These are phyloP conservation scores for Camelina sativa DNA, from an alignment of 345 rosid genomes.

Conservation along the genomic window DNA sequence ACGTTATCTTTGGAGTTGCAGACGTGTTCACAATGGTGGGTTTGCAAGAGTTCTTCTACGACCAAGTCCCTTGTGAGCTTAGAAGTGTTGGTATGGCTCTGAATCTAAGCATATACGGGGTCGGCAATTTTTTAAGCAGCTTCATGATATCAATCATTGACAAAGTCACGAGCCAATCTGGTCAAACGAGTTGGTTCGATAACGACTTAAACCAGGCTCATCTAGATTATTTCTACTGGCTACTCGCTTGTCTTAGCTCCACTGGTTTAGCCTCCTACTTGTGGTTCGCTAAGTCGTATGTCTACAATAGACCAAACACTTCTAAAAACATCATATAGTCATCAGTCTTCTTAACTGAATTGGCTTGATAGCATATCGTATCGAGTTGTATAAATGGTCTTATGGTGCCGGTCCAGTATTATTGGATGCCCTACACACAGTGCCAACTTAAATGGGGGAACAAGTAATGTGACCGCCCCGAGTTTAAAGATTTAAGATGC, in stretches of 20 bases:
- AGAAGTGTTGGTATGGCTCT: conserved; percentile 63
- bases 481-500: no score
- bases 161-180: conserved; percentile 34
- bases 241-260: conserved; percentile 45
- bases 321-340: no score
- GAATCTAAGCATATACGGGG: conserved; percentile 56
- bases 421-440: no score
- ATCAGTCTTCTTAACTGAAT: no score
- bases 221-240: conserved; percentile 14
- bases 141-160: conserved; percentile 43
- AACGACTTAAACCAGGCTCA: not conserved
- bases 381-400: no score
- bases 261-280: conserved; percentile 16
- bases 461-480: no score
- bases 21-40: conserved; percentile 58
- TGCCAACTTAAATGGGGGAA: no score
- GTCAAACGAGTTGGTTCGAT: not conserved
- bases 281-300: conserved; percentile 39
- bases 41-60: conserved; percentile 65
- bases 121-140: conserved; percentile 42
- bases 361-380: no score
- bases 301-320: conserved; percentile 23
- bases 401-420: no score
- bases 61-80: conserved; percentile 56
- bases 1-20: conserved; percentile 35